Conservation (phyloP, 345 rosid species). For the Laguncularia racemosa region DNA sequence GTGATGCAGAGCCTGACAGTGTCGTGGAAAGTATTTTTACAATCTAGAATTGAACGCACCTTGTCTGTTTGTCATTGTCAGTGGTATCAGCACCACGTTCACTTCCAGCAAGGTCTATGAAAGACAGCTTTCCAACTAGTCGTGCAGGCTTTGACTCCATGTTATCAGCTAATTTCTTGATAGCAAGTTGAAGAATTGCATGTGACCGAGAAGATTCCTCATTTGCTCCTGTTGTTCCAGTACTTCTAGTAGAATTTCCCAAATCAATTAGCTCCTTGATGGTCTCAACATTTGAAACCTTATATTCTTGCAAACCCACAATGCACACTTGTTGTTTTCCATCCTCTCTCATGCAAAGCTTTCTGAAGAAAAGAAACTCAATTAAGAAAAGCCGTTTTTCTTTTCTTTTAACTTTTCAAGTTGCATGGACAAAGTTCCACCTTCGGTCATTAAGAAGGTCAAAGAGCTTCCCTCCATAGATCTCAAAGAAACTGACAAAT, state of each 20-base stretch:
- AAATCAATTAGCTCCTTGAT: conserved; percentile 49
- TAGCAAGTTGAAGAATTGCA: conserved; percentile 61
- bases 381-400: not conserved
- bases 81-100: conserved; percentile 76
- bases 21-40: not conserved
- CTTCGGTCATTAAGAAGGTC: conserved; percentile 63
- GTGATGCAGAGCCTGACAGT: too few relatives aligned
- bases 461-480: conserved; percentile 63
- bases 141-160: conserved; percentile 44
- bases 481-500: conserved; percentile 60
- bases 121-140: conserved; percentile 51
- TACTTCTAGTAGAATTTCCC: conserved; percentile 59
- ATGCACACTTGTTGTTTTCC: conserved; percentile 66
- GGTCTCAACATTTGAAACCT: conserved; percentile 44
- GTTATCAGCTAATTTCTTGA: conserved; percentile 44
- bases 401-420: not conserved
- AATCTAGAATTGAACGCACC: conserved; percentile 21
- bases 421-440: conserved; percentile 25
- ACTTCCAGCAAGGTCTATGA: conserved; percentile 67
- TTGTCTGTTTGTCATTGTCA: conserved; percentile 62
- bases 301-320: conserved; percentile 58
- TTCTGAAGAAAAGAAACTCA: conserved; percentile 26
- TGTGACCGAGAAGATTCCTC: conserved; percentile 69
- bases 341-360: conserved; percentile 67
- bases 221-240: conserved; percentile 58